Evolutionary conservation across 176 grass and related monocot genomes (phyloP).

Genomic region (Aegilops sharonensis): DNA sequence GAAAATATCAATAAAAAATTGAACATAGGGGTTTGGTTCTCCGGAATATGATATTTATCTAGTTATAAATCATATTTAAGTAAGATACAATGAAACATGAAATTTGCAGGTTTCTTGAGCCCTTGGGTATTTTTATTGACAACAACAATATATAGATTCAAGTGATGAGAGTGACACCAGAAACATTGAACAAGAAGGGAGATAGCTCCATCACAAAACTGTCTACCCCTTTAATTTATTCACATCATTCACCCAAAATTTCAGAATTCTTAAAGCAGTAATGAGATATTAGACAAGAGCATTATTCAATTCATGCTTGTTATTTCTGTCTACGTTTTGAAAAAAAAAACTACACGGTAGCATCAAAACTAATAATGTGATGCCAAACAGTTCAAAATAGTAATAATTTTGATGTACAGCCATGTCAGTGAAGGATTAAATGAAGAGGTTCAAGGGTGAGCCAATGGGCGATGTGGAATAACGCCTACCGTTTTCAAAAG

Average conservation of each 20-base stretch:
- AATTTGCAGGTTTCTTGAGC: neutral
- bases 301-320: neutral
- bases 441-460: neutral
- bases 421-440: slow-evolving; percentile 11
- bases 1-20: slow-evolving; percentile 1
- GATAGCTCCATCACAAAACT: neutral
- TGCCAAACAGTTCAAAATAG: neutral
- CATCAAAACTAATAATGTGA: neutral
- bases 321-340: neutral
- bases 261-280: neutral
- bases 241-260: neutral
- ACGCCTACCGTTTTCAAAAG: slow-evolving; percentile 81
- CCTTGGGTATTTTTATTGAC: neutral
- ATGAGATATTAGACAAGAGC: neutral
- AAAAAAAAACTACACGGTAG: neutral
- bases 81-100: neutral
- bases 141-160: neutral
- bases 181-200: slow-evolving; percentile 10
- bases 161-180: neutral
- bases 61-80: neutral
- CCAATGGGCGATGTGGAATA: slow-evolving; percentile 26
- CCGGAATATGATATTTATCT: neutral
- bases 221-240: neutral
- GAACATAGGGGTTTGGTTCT: neutral
- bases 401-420: neutral